phyloP scores from a whole-genome alignment of 768 basidiomycete genomes.

The Podaxis pistillaris region DNA sequence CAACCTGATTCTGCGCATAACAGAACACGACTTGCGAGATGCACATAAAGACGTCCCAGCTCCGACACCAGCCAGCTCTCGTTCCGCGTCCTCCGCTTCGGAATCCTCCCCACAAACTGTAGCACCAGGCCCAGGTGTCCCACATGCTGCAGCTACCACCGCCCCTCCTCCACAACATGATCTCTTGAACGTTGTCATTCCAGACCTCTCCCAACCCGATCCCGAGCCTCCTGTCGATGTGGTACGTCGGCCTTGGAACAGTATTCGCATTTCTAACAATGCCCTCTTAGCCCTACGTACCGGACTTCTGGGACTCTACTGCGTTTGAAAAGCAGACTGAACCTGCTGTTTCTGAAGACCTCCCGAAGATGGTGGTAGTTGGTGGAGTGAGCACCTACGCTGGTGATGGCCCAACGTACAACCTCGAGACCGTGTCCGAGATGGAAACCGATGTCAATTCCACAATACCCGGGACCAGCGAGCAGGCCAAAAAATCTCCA shows the following conservation, averaged over 20 bases:
- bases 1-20: constrained; percentile 50
- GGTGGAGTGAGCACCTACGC: constrained; percentile 36
- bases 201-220: constrained; percentile 47
- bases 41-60: constrained; percentile 22
- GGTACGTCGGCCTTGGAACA: constrained; percentile 40
- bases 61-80: constrained; percentile 23
- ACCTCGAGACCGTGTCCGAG: constrained; percentile 17
- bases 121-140: constrained; percentile 21
- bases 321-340: constrained; percentile 13
- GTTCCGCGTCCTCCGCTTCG: constrained; percentile 8
- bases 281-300: constrained; percentile 39
- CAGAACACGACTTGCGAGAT: constrained; percentile 43
- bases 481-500: constrained; percentile 10
- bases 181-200: constrained; percentile 53
- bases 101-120: neutral
- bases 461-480: neutral
- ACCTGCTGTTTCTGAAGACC: constrained; percentile 22
- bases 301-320: constrained; percentile 45
- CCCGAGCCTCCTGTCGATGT: constrained; percentile 50
- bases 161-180: constrained; percentile 23
- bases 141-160: constrained; percentile 29
- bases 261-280: constrained; percentile 22
- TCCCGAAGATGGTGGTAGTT: constrained; percentile 45
- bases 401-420: constrained; percentile 38
- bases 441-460: neutral